phyloP scores from a whole-genome alignment of 305 asterid species.

The Fraxinus platypoda region DNA sequence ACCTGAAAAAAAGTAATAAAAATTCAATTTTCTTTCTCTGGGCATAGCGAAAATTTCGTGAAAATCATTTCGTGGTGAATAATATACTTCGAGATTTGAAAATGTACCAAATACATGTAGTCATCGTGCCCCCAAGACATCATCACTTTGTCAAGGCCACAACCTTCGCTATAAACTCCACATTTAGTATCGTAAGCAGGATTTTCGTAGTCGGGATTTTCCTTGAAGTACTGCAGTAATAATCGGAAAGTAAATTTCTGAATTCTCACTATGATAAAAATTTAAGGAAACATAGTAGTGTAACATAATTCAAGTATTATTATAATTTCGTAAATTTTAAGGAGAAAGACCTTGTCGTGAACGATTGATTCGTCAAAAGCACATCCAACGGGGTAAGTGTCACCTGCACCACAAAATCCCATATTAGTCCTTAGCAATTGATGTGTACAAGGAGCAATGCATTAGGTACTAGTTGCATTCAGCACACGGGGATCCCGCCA shows the following conservation, averaged over 20 bases:
- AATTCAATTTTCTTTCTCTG: background rate
- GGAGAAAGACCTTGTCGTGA: constrained; percentile 51
- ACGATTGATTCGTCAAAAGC: constrained; percentile 60
- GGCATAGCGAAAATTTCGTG: background rate
- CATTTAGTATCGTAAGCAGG: constrained; percentile 44
- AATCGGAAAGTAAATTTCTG: background rate
- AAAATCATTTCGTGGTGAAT: background rate
- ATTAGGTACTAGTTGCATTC: background rate
- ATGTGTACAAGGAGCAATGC: background rate
- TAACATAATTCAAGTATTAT: background rate
- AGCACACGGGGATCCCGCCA: too few species aligned
- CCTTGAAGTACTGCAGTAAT: constrained; percentile 47
- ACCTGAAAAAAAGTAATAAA: constrained; percentile 32
- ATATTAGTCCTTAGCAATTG: background rate
- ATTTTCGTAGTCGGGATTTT: constrained; percentile 47
- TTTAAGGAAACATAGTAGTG: background rate
- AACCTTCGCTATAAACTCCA: constrained; percentile 53
- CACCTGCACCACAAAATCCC: constrained; percentile 32
- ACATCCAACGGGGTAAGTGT: constrained; percentile 76
- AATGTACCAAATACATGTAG: constrained; percentile 67
- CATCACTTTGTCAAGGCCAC: constrained; percentile 63
- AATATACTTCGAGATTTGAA: background rate
- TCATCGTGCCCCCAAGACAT: constrained; percentile 85
- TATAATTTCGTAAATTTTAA: background rate
- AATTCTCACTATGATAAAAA: background rate